Base-by-base conservation (phyloP, 345 rosid species). In the Eutrema yunnanense region DNA sequence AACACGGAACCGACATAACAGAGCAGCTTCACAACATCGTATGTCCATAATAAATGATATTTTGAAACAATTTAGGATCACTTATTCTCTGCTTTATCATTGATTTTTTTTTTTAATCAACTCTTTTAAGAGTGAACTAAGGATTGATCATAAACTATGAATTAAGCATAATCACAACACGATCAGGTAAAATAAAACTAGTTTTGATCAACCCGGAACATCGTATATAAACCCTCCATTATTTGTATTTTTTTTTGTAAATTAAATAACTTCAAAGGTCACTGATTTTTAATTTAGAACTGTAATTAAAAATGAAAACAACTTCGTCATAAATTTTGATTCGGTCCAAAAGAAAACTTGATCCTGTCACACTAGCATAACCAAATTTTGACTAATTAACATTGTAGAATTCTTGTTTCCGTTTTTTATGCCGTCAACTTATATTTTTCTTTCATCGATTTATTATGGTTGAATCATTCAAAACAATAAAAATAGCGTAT, bases 1-100 rank as follows among this genome's bases (percentile, higher is more conserved):
- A 53, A 36, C 69, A 74, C 3, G 81, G 85, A 46, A 62, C 38
- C 2, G 85, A 87, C 67, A 79, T 82, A 69, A 80, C 77, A 9
- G 32, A 37, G 29, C 33, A 50, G 60, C 75, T 90, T 50, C 79
- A 42, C n/a, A 33, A 71, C 32, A 77, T 87, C 9, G 90, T 90
- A 84, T 33, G 79, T 69, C 11, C 19, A 53, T 7, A 29, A 11
- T 3, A 19, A 36, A 50, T 16, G 12, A 34, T 26, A 11, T n/a
- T 26, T 37, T 38, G 19, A 26, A 37, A 41, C 27, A 27, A 9
- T 29, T 32, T 22, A 22, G 26, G 26, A 22, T 22, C n/a, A 27
- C 14, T 27, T 54, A 54, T 30, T 12, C 9, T 12, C 37, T 34
- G 37, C 4, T 53, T 12, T 52, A 10, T 3, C 26, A 51, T 26